Conservation (phyloP, 306 rosid species). For the Herpetospermum pedunculosum region DNA sequence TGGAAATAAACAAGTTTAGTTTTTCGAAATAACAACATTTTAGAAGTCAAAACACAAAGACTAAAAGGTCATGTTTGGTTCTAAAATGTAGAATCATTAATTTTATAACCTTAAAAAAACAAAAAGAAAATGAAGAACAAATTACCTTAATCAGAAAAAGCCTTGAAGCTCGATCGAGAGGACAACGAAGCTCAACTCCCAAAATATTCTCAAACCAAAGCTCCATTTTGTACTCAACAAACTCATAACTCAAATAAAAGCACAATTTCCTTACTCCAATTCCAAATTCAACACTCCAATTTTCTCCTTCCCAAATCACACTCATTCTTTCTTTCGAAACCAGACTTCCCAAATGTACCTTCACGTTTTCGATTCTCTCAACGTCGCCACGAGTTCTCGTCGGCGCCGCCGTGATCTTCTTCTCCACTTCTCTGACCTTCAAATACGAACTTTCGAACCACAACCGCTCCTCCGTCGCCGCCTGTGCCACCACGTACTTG, state of each 20-base stretch:
- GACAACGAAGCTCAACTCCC: constrained; percentile 23
- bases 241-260: constrained; percentile 18
- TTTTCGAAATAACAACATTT: no score
- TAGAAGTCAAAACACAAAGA: no score
- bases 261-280: constrained; percentile 11
- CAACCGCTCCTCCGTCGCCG: not conserved
- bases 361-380: constrained; percentile 8
- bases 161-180: not conserved
- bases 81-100: no score
- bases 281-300: constrained; percentile 29
- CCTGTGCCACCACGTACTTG: constrained; percentile 16
- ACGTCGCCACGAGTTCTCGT: no score
- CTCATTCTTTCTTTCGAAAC: constrained; percentile 24
- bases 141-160: constrained; percentile 50
- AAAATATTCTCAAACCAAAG: constrained; percentile 27
- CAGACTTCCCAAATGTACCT: constrained; percentile 30
- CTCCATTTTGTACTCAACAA: constrained; percentile 29
- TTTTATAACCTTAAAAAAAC: no score
- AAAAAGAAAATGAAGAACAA: not conserved
- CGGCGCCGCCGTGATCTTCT: not conserved
- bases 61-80: no score
- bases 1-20: no score
- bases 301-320: constrained; percentile 30
- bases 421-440: not conserved
- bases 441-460: constrained; percentile 4